Percentiles rank a stretch among this genome's conserved stretches.
phyloP scores from a whole-genome alignment of 495 filamentous ascomycete species.

The Neurospora tetrasperma region DNA sequence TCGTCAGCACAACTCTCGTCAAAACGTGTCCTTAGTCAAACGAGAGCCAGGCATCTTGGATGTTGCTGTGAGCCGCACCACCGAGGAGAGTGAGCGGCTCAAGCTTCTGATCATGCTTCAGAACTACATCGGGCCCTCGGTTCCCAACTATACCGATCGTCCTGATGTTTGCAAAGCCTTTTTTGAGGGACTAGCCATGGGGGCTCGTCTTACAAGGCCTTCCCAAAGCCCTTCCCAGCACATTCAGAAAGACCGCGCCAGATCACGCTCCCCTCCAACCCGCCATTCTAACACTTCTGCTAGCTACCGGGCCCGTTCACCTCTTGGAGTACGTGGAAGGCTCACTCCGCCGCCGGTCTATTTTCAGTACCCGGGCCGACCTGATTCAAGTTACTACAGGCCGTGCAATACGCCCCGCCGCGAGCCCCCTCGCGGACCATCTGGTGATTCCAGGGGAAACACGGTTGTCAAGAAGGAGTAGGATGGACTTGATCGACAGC shows the following conservation, averaged over 20 bases:
- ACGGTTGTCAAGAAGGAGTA: background rate
- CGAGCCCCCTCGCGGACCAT: background rate
- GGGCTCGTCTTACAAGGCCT: constrained; percentile 8
- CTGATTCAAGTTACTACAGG: constrained; percentile 2
- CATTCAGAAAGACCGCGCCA: background rate
- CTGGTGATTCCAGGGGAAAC: background rate
- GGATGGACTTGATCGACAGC: background rate
- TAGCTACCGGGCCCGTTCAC: constrained; percentile 13
- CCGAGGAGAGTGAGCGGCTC: background rate
- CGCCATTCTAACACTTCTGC: background rate
- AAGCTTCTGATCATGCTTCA: constrained; percentile 3
- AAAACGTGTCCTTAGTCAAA: background rate
- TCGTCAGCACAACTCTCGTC: background rate
- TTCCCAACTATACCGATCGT: constrained; percentile 4
- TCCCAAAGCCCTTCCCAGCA: background rate
- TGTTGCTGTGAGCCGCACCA: background rate
- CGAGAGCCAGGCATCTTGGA: background rate
- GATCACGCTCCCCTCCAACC: background rate
- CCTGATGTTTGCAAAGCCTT: constrained; percentile 17
- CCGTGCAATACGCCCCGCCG: background rate
- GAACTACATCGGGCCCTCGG: background rate
- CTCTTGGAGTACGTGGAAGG: background rate
- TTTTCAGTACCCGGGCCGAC: background rate
- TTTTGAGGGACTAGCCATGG: constrained; percentile 22
- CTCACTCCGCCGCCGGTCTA: constrained; percentile 2